Evolutionary conservation across 169 alveolate genomes (phyloP).

Genomic region (Cryptosporidium viatorum): DNA sequence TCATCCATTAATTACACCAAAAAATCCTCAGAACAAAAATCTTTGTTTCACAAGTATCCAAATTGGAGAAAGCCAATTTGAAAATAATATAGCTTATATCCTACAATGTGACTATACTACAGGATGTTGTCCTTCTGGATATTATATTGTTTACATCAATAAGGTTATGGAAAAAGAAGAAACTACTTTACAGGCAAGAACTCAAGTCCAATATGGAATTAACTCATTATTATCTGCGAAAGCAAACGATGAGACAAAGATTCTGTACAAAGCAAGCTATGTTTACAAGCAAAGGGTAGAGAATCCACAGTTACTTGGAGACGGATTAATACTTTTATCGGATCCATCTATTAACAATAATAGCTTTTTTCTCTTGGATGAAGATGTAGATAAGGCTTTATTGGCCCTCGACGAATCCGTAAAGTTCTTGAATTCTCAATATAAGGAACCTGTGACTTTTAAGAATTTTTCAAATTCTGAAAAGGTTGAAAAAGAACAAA

Average conservation of each 20-base stretch:
- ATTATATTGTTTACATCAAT: constrained; percentile 32
- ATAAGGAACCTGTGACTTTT: neutral
- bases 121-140: constrained; percentile 50
- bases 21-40: neutral
- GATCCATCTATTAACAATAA: constrained; percentile 55
- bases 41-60: neutral
- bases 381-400: constrained; percentile 33
- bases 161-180: constrained; percentile 18
- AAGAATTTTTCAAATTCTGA: neutral
- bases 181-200: neutral
- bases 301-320: neutral
- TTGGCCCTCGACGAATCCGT: constrained; percentile 1
- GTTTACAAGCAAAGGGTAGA: constrained; percentile 19
- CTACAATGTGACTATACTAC: constrained; percentile 40
- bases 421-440: neutral
- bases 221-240: neutral
- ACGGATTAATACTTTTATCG: constrained; percentile 10
- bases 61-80: neutral
- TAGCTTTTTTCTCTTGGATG: constrained; percentile 50
- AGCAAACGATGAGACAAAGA: neutral
- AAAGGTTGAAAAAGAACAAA: neutral
- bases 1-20: constrained; percentile 1
- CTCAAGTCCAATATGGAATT: neutral
- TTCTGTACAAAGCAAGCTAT: constrained; percentile 37
- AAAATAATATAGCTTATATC: neutral